phyloP scores from a whole-genome alignment of 371 early-diverging fungal genomes.

The Mortierella sp. region DNA sequence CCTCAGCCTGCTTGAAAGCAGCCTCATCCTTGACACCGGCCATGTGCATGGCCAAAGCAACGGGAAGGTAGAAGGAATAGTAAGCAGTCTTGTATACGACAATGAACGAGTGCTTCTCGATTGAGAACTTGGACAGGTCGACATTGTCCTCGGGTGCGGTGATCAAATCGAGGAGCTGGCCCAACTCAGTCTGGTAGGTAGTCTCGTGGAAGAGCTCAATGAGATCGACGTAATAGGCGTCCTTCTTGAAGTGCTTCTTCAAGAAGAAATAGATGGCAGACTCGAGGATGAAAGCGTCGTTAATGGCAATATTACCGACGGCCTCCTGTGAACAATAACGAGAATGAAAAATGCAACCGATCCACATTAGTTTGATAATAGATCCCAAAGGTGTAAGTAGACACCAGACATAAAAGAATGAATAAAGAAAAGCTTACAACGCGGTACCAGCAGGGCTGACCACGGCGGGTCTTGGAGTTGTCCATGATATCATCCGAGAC shows the following conservation, averaged over 20 bases:
- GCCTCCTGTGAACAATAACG: conserved; percentile 55
- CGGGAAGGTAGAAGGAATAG: conserved; percentile 99
- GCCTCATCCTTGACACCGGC: conserved; percentile 80
- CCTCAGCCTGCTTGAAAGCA: conserved; percentile 84
- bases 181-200: conserved; percentile 96
- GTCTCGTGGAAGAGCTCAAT: conserved; percentile 95
- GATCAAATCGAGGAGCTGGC: conserved; percentile 96
- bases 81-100: conserved; percentile 98
- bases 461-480: conserved; percentile 92
- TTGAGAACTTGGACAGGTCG: conserved; percentile 89
- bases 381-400: too few relatives aligned
- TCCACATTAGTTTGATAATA: neutral
- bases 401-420: too few relatives aligned
- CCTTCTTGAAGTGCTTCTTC: conserved; percentile 90
- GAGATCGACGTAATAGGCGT: conserved; percentile 87
- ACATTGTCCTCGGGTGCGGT: conserved; percentile 96
- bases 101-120: conserved; percentile 93
- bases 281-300: conserved; percentile 95
- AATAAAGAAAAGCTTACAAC: conserved; percentile 57
- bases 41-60: conserved; percentile 93
- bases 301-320: conserved; percentile 94
- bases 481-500: conserved; percentile 99
- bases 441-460: conserved; percentile 97
- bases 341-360: neutral
- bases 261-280: conserved; percentile 89